Base-by-base conservation (phyloP, 1,284 basidiomycete species). In the Caloboletus firmus region DNA sequence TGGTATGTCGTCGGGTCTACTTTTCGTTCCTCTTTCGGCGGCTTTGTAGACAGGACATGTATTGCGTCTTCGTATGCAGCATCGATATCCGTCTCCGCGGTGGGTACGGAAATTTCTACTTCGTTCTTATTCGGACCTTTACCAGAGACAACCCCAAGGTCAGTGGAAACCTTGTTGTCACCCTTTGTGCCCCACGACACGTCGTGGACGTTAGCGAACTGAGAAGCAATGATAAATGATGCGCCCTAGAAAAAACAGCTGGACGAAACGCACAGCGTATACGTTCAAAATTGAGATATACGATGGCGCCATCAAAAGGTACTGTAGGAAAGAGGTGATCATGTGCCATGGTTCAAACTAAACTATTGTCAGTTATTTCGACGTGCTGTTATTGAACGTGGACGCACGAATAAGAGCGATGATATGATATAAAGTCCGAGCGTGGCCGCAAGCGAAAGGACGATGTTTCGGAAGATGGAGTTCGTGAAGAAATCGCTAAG, bases 241-340 rank as follows among this genome's bases (percentile, higher is more conserved):
- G 26, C 44, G 37, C 46, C 50, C 46, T 43, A 40, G 32, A 47
- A 48, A 11, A 40, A 55, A 18, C n/a, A 24, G 44, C 35, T 45
- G 13, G 17, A 55, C 35, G 17, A 31, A 13, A 80, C 86, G 61
- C 67, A 91, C 87, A 31, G 89, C 91, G 63, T 91, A 93, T 50
- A 93, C 89, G 68, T 96, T 96, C 55, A 96, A 79, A 15, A 97
- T 89, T 52, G 89, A 83, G 69, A 95, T 95, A 65, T 95, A 98
- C 0, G 93, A 93, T 5, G 96, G 95, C 0, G 92, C 89, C 77
- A 96, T 84, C 51, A 98, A 78, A 22, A 95, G 75, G 67, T 98
- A 98, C 70, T 98, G 95, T 15, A 95, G 40, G 74, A 97, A 96
- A n/a, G 89, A 92, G 0, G 95, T 97, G 66, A 97, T 80, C 88